These are phyloP conservation scores for Paspalum notatum DNA, from an alignment of 176 grass and related monocot genomes.

Conservation along the genomic window DNA sequence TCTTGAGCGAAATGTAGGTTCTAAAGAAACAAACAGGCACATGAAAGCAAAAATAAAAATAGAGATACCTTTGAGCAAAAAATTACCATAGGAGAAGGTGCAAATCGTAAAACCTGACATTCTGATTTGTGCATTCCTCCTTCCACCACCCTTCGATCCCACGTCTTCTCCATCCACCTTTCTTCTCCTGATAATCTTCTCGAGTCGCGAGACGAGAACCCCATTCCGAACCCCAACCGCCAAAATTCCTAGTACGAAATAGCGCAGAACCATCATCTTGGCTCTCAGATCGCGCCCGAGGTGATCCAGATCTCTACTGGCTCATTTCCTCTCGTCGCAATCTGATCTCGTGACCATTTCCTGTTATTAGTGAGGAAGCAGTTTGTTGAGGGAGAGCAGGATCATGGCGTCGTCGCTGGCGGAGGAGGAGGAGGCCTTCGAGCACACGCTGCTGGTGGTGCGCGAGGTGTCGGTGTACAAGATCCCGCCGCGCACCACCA, in stretches of 20 bases:
- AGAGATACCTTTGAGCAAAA: not conserved
- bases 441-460: conserved; percentile 97
- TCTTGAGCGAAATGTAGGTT: no score
- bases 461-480: conserved; percentile 95
- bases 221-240: conserved; percentile 47
- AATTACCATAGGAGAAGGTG: not conserved
- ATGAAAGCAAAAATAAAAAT: not conserved
- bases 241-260: conserved; percentile 22
- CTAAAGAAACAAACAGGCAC: not conserved
- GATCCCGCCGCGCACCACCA: conserved; percentile 88
- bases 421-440: conserved; percentile 90
- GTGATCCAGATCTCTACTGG: conserved; percentile 32
- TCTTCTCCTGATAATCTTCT: conserved; percentile 21
- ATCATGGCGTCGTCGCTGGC: conserved; percentile 43
- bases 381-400: not conserved
- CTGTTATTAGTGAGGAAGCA: conserved; percentile 25
- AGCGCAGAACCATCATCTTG: not conserved
- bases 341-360: conserved; percentile 34
- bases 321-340: not conserved
- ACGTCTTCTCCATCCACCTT: conserved; percentile 40
- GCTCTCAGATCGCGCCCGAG: conserved; percentile 36
- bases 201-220: conserved; percentile 16
- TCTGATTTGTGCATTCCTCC: conserved; percentile 42
- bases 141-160: conserved; percentile 43
- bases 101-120: conserved; percentile 26